Evolutionary conservation across 148 eudicot species (phyloP).

Genomic region (Silene conica): DNA sequence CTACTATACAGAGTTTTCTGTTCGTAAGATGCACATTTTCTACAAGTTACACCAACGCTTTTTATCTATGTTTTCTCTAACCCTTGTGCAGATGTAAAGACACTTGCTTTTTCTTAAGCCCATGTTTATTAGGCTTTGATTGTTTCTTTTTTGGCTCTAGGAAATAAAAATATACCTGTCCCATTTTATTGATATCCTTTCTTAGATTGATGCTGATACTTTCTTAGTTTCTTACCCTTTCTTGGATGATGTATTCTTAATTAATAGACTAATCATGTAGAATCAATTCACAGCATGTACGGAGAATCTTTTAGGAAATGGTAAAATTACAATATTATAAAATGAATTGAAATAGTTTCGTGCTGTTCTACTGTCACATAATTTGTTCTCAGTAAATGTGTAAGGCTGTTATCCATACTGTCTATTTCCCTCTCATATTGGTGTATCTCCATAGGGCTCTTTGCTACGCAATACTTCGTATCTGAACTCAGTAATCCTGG

Average conservation of each 20-base stretch:
- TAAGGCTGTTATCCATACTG: not conserved
- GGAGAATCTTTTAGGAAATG: not conserved
- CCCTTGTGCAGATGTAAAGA: slow-evolving; percentile 8
- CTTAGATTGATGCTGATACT: not conserved
- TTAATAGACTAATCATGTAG: not conserved
- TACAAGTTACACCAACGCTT: not conserved
- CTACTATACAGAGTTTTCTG: not conserved
- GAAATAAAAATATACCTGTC: not conserved
- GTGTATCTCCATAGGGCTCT: not conserved
- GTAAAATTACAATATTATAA: not conserved
- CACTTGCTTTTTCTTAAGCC: slow-evolving; percentile 9
- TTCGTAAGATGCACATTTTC: not conserved
- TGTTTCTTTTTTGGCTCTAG: slow-evolving; percentile 12
- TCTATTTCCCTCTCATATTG: not conserved
- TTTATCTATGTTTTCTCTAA: not conserved
- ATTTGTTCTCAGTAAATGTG: not conserved
- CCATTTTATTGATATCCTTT: not conserved
- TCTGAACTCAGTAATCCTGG: not conserved
- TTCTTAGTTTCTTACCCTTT: slow-evolving; percentile 7
- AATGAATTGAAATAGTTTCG: not conserved
- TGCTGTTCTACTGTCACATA: not conserved
- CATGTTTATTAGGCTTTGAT: slow-evolving; percentile 12
- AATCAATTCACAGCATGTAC: not conserved
- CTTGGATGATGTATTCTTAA: not conserved
- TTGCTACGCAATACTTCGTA: not conserved